Evolutionary conservation across 805 yeast genomes (phyloP), one percentile per base, ranked within the genome.

Genomic region (Ogataea glucozyma): DNA sequence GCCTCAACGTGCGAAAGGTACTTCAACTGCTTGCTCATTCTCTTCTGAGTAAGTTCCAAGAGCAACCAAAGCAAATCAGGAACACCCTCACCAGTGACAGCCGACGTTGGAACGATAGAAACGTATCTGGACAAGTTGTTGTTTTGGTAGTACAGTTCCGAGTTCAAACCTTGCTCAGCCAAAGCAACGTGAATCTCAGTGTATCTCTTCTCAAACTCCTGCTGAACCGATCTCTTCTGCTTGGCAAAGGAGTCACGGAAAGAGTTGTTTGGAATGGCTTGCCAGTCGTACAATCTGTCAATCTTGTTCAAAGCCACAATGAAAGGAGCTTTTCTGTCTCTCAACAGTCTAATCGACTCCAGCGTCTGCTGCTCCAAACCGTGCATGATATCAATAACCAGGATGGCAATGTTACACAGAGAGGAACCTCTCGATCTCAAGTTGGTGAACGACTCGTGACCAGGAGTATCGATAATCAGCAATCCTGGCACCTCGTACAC

Each of bases 71-170:
- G 79, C 72, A 93, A 77, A 80, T 93, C 99, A 38, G 99, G 99
- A 57, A 93, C 95, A 86, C 99, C 99, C 72, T 93, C 99, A 67
- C 99, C 99, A 11, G 97, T 90, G 33, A 90, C 95, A 43, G 99
- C 99, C 49, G 98, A 91, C 14, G 99, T 93, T 57, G 99, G 99
- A 33, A 93, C 96, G 58, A 93, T 85, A 26, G 97, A 89, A 43
- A 93, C 99, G 61, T 83, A 88, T 66, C 89, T 88, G 43, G 97
- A 72, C 78, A 91, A 72, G 72, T 91, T 93, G 68, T 85, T 86
- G 78, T 93, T 93, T 69, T 91, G 88, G 86, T 76, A 93, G 70
- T 93, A 93, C 52, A 93, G 77, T 71, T 95, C 99, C 43, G 98
- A 87, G 74, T 93, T 93, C 73, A 93, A 83, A 60, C 99, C 98